These are phyloP conservation scores for Lentinula sp. DNA, from an alignment of 768 basidiomycete genomes.

Conservation along the genomic window DNA sequence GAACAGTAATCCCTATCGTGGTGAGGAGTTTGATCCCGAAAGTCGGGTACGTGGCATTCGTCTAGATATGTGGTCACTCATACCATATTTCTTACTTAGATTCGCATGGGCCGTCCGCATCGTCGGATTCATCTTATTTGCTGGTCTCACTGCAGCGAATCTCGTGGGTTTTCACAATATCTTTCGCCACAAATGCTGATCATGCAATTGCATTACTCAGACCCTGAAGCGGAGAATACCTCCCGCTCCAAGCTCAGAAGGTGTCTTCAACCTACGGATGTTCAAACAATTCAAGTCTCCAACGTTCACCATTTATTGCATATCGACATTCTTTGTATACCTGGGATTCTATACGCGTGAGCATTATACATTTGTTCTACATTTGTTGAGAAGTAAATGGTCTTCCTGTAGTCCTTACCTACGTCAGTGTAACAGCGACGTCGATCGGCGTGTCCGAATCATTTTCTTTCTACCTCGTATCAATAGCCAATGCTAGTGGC, in stretches of 20 bases:
- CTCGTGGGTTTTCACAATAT: slow-evolving; percentile 24
- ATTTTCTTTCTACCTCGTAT: slow-evolving; percentile 59
- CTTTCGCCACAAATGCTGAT: not conserved
- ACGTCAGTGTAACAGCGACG: slow-evolving; percentile 54
- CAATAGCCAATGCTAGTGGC: slow-evolving; percentile 64
- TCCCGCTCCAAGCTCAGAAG: slow-evolving; percentile 46
- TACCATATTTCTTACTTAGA: slow-evolving; percentile 24
- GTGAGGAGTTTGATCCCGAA: slow-evolving; percentile 47
- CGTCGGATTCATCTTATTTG: slow-evolving; percentile 55
- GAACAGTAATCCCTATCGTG: slow-evolving; percentile 60
- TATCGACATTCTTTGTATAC: slow-evolving; percentile 50
- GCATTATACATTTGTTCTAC: slow-evolving; percentile 8
- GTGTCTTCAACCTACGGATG: slow-evolving; percentile 55
- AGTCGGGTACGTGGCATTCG: slow-evolving; percentile 30
- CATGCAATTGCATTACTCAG: slow-evolving; percentile 22
- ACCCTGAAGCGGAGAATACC: slow-evolving; percentile 35
- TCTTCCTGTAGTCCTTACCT: slow-evolving; percentile 52
- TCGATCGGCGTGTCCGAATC: slow-evolving; percentile 39
- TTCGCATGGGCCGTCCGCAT: slow-evolving; percentile 76
- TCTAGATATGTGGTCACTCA: not conserved
- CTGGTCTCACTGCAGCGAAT: slow-evolving; percentile 48
- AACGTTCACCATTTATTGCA: slow-evolving; percentile 52
- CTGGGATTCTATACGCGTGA: slow-evolving; percentile 66
- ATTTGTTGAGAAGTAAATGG: not conserved
- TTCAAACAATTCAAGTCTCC: slow-evolving; percentile 31